Evolutionary conservation across 768 basidiomycete genomes (phyloP), one percentile per base, ranked within the genome.

Genomic region (Pilatotrama ljubarskyi): DNA sequence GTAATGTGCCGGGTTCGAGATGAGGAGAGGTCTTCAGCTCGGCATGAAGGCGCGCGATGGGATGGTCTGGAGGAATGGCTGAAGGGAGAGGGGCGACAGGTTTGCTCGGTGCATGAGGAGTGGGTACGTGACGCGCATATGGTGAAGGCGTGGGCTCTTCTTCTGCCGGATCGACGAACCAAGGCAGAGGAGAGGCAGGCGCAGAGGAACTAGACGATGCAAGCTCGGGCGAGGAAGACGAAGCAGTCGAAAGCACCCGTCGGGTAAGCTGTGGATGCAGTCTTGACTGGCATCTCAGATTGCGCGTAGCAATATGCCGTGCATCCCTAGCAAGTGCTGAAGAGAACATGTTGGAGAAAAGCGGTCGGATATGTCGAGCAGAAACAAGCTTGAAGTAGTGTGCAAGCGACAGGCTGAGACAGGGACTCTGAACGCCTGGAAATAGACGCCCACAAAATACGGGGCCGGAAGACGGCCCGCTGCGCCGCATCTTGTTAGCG

Each of bases 111-210:
- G 70, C 38, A 61, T 57, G 76, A 70, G 18, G 62, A 51, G 17
- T 66, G 56, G 36, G 18, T 24, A 47, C 37, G n/a, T 46, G 64
- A 20, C 51, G 59, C 0, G 32, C 42, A 25, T 55, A 53, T 10
- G 59, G 52, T 18, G 66, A 44, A 18, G 43, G 49, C 9, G 41
- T 13, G 18, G 49, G 22, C 0, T 36, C 43, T 14, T 48, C 56
- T 8, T 74, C 72, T 3, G 76, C 73, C 10, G 75, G 71, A 69
- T 89, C 85, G 1, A 92, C 75, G 65, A 92, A 92, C 90, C 90
- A 90, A 25, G 88, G 86, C 0, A 75, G n/a, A 11, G 64, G 51
- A 13, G 61, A 50, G 13, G 55, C 46, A 5, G 55, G 18, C 8
- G 51, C 26, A 25, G 56, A 51, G 3, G 47, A 18, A 44, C 44